Conservation (phyloP, 345 rosid species). For the Nasturtium officinale region DNA sequence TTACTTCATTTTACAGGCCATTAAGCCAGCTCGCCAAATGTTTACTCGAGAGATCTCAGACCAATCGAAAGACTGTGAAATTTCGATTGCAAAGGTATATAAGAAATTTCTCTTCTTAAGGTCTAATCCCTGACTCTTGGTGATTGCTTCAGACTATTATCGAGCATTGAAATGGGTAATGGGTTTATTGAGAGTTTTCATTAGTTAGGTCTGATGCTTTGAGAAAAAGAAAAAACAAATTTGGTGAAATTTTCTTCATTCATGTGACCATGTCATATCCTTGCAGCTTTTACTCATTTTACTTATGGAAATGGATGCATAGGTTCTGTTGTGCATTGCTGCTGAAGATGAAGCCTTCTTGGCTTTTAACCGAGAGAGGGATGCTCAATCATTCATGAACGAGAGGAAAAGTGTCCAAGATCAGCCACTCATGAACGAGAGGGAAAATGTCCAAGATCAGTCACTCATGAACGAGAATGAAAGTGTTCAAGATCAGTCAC, state of each 20-base stretch:
- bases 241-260: background rate
- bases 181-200: conserved; percentile 15
- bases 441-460: conserved; percentile 21
- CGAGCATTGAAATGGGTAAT: conserved; percentile 29
- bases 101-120: conserved; percentile 40
- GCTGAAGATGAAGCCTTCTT: conserved; percentile 88
- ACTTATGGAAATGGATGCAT: conserved; percentile 36
- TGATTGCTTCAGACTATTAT: conserved; percentile 28
- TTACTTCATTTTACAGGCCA: conserved; percentile 50
- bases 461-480: conserved; percentile 3
- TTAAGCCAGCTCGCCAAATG: conserved; percentile 62
- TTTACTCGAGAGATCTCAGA: conserved; percentile 74
- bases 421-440: background rate
- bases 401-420: conserved; percentile 53
- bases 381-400: conserved; percentile 52
- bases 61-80: conserved; percentile 73
- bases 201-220: conserved; percentile 6
- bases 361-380: conserved; percentile 61
- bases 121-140: conserved; percentile 42
- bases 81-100: conserved; percentile 80
- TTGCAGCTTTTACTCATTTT: conserved; percentile 27
- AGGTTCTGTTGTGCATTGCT: conserved; percentile 81
- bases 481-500: conserved; percentile 34
- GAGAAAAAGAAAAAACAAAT: background rate
- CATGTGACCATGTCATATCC: conserved; percentile 2